Percentiles rank a stretch among this genome's conserved stretches.
Conservation (phyloP, 805 yeast genomes). For the Candida ovalis region DNA sequence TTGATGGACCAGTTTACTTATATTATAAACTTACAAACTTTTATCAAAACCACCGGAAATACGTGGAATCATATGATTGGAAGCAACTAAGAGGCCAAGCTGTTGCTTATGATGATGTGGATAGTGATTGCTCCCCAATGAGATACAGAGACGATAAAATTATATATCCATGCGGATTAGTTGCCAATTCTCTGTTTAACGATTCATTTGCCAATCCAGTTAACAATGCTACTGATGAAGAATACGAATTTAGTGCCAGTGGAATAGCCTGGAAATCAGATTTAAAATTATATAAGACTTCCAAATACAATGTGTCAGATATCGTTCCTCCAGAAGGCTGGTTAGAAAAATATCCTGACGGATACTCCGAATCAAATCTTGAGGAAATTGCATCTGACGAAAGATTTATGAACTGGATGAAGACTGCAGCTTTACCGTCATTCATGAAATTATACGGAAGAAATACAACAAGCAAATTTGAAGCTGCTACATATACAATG, state of each 20-base stretch:
- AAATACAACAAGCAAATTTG: conserved; percentile 55
- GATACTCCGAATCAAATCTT: conserved; percentile 78
- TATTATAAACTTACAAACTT: conserved; percentile 88
- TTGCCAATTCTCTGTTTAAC: conserved; percentile 89
- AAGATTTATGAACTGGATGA: conserved; percentile 95
- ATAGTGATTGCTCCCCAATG: conserved; percentile 52
- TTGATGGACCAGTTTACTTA: conserved; percentile 67
- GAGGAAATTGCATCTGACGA: conserved; percentile 78
- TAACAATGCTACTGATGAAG: conserved; percentile 29
- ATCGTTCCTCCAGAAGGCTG: conserved; percentile 96
- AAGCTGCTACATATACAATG: conserved; percentile 66
- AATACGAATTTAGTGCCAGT: conserved; percentile 40
- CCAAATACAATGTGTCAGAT: conserved; percentile 61
- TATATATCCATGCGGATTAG: conserved; percentile 89
- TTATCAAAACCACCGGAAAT: conserved; percentile 92
- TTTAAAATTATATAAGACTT: conserved; percentile 63
- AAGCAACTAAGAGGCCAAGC: conserved; percentile 79
- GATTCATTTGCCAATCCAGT: conserved; percentile 68
- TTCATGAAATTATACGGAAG: conserved; percentile 80
- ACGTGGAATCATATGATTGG: conserved; percentile 80
- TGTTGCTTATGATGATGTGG: conserved; percentile 47
- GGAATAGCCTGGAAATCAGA: conserved; percentile 89
- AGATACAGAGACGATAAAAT: conserved; percentile 35
- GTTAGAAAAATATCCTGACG: conserved; percentile 74
- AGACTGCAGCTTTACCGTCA: conserved; percentile 89